Evolutionary conservation across 345 rosid genomes (phyloP), one percentile per base, ranked within the genome.

Genomic region (Aquilaria yunnanensis): DNA sequence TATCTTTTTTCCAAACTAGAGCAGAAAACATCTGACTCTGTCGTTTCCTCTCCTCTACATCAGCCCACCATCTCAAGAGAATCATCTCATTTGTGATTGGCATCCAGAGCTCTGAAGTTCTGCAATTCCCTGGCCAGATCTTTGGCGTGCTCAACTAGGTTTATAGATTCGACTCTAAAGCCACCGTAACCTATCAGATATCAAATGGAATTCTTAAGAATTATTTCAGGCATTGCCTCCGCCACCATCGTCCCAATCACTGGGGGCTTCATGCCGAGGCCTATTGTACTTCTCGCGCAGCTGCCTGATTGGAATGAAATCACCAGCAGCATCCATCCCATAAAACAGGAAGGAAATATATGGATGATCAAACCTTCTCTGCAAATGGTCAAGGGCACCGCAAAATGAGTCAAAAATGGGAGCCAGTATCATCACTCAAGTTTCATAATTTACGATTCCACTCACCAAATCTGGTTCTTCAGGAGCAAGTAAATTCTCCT

Each of bases 331-430:
- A 72, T 93, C 97, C 59, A 76, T 71, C 54, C 98, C 97, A 11
- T 93, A 93, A 73, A 86, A 93, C 57, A 93, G 74, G 49, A 90
- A 83, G 14, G 97, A 88, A 16, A 82, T 37, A 70, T 86, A 88
- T 12, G 97, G 97, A 83, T 93, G 98, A 65, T 93, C 98, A 43
- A 85, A 87, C 78, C 90, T 78, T 70, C 72, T 92, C 98, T 89
- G 96, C 74, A 75, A 33, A 71, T 64, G 52, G 43, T 64, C 43
- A 45, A 48, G 33, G 30, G 47, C 32, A 23, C 43, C 45, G 4
- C 48, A 60, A 7, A 14, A 6, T 34, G 33, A 45, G 58, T 23
- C 32, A 60, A 49, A 23, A 46, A 46, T 10, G 53, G 33, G 13
- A n/a, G 8, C 32, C 14, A 6, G 31, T 14, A 47, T n/a, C 47